A percentile compares a stretch with the other conserved stretches of the same genome.
Conservation (phyloP, 805 yeast species). For the Kodamaea nitidulidarum region DNA sequence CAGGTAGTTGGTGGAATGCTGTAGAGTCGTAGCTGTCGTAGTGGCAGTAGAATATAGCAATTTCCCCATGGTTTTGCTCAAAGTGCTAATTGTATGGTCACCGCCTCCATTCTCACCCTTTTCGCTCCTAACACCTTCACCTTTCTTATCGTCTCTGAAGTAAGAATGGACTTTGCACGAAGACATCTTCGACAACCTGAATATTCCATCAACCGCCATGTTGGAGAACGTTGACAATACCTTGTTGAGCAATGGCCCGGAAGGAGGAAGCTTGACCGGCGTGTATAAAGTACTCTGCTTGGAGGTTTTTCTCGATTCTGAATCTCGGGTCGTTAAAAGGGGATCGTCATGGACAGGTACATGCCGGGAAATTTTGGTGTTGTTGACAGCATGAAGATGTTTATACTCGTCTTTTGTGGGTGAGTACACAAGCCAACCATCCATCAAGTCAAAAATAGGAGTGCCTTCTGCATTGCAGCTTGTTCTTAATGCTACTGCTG, state of each 20-base stretch:
- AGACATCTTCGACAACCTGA: constrained; percentile 47
- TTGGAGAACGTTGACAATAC: constrained; percentile 47
- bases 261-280: constrained; percentile 44
- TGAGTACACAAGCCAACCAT: constrained; percentile 46
- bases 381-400: constrained; percentile 22
- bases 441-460: constrained; percentile 48
- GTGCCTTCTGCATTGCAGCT: constrained; percentile 25
- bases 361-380: constrained; percentile 1
- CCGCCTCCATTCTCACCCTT: constrained; percentile 9
- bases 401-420: constrained; percentile 37
- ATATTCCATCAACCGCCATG: constrained; percentile 50
- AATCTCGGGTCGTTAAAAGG: constrained; percentile 4
- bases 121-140: constrained; percentile 10
- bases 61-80: constrained; percentile 30
- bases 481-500: constrained; percentile 24
- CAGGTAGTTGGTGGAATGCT: constrained; percentile 17
- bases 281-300: constrained; percentile 25
- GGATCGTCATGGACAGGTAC: constrained; percentile 8
- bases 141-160: constrained; percentile 18
- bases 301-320: not conserved
- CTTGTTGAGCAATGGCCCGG: constrained; percentile 45
- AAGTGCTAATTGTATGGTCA: constrained; percentile 25
- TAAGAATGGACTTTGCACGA: constrained; percentile 41
- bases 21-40: constrained; percentile 22
- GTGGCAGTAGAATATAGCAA: constrained; percentile 33